A percentile compares a stretch with the other conserved stretches of the same genome.
Conservation (phyloP, 352 stramenopile genomes). For the Phytopythium cucurbitacearum region DNA sequence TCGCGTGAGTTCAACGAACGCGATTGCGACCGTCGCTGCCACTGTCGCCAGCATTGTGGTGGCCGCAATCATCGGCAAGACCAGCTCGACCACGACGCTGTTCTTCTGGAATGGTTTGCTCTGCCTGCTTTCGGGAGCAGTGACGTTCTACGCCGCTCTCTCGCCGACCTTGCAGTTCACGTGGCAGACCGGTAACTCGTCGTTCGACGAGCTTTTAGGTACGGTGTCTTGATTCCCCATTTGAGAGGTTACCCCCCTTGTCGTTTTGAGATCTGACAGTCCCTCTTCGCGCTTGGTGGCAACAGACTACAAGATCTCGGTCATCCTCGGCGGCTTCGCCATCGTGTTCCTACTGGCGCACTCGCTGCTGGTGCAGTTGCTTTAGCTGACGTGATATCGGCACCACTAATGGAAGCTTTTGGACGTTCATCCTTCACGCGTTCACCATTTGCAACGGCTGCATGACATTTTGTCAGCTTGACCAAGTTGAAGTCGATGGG, state of each 20-base stretch:
- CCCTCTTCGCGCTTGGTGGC: neutral
- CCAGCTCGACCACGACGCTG: conserved; percentile 36
- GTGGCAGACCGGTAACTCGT: conserved; percentile 56
- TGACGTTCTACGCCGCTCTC: conserved; percentile 63
- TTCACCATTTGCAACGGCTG: too few relatives aligned
- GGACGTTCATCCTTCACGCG: too few relatives aligned
- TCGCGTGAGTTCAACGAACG: conserved; percentile 52
- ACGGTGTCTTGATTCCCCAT: conserved; percentile 9
- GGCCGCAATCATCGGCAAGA: conserved; percentile 29
- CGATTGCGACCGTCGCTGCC: conserved; percentile 36
- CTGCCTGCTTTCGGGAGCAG: conserved; percentile 40
- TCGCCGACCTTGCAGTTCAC: conserved; percentile 48
- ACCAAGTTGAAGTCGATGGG: conserved; percentile 1
- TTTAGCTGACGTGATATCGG: conserved; percentile 16
- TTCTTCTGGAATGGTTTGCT: conserved; percentile 76
- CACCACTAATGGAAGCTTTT: too few relatives aligned
- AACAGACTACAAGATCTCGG: conserved; percentile 83
- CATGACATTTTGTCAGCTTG: neutral
- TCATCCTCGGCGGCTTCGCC: conserved; percentile 49
- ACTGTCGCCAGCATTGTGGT: conserved; percentile 25
- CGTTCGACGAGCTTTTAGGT: conserved; percentile 71
- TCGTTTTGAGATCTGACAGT: neutral
- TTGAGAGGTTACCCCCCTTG: too few relatives aligned
- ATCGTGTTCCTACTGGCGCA: conserved; percentile 67
- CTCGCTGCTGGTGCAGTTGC: conserved; percentile 46